Percentiles rank a stretch among this genome's conserved stretches.
phyloP scores from a whole-genome alignment of 768 basidiomycete genomes.

The Podaxis rugospora region DNA sequence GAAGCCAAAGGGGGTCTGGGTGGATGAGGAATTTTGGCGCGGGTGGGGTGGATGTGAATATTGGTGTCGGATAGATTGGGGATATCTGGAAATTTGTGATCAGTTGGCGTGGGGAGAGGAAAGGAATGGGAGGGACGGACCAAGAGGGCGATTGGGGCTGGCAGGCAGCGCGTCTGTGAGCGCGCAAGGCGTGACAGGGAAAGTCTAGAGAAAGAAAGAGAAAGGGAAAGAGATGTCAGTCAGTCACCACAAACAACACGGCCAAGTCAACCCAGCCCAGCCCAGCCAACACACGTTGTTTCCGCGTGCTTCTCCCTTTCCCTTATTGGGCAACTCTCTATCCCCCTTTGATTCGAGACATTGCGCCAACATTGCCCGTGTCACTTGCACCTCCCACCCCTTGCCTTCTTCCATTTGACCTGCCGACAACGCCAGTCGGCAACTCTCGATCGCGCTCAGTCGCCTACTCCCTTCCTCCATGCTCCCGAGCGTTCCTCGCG shows the following conservation, averaged over 20 bases:
- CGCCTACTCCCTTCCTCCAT: not conserved
- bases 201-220: constrained; percentile 22
- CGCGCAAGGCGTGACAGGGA: constrained; percentile 21
- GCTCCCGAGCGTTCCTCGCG: not conserved
- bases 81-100: constrained; percentile 20
- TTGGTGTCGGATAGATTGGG: constrained; percentile 20
- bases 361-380: not conserved
- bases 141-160: not conserved
- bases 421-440: not conserved
- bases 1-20: constrained; percentile 7
- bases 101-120: constrained; percentile 5
- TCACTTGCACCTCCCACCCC: constrained; percentile 5
- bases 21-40: constrained; percentile 11
- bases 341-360: not conserved
- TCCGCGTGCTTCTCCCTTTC: not conserved
- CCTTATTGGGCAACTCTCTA: not conserved
- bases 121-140: not conserved
- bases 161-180: constrained; percentile 20
- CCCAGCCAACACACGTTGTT: not conserved
- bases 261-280: constrained; percentile 18
- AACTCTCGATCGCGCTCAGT: constrained; percentile 2
- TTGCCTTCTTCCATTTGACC: not conserved
- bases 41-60: constrained; percentile 27
- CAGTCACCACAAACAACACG: constrained; percentile 17
- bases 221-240: constrained; percentile 16